Percentiles rank a stretch among this genome's conserved stretches.
These are phyloP conservation scores for Zychaea mexicana DNA, from an alignment of 371 early-diverging fungal species.

Conservation along the genomic window DNA sequence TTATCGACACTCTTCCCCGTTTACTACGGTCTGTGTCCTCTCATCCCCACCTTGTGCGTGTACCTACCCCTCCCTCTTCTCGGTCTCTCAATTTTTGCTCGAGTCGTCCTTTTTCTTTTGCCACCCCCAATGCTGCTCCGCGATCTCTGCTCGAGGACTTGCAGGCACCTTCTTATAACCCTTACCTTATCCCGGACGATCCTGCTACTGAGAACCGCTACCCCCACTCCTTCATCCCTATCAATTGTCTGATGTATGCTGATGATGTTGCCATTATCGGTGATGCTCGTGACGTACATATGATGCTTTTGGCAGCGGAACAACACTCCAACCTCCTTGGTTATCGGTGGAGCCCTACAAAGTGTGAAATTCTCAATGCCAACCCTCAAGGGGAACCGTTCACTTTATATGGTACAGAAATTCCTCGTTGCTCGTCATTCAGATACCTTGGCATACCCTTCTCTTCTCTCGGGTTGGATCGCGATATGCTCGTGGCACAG, in stretches of 20 bases:
- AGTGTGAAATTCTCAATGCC: conserved; percentile 23
- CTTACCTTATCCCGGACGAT: background rate
- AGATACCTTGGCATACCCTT: conserved; percentile 14
- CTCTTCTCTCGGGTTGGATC: background rate
- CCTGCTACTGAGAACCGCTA: background rate
- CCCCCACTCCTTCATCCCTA: background rate
- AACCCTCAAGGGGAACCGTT: background rate
- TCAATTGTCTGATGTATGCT: conserved; percentile 25
- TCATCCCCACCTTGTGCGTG: background rate
- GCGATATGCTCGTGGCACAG: background rate
- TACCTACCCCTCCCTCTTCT: too few relatives aligned
- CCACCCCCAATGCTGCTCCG: background rate
- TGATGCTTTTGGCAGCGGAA: conserved; percentile 1
- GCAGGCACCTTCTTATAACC: background rate
- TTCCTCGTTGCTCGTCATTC: background rate
- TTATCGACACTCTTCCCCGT: conserved; percentile 21
- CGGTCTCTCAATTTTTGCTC: conserved; percentile 1
- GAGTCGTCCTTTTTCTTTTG: background rate
- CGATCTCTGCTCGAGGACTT: background rate
- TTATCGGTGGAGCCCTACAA: conserved; percentile 25
- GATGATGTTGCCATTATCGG: conserved; percentile 35
- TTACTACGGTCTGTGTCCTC: background rate
- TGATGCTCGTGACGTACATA: background rate
- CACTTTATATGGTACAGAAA: background rate
- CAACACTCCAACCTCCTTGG: conserved; percentile 15